Percentiles rank a stretch among this genome's conserved stretches.
Conservation (phyloP, 2,329 filamentous ascomycete genomes). For the Cercospora sp. region DNA sequence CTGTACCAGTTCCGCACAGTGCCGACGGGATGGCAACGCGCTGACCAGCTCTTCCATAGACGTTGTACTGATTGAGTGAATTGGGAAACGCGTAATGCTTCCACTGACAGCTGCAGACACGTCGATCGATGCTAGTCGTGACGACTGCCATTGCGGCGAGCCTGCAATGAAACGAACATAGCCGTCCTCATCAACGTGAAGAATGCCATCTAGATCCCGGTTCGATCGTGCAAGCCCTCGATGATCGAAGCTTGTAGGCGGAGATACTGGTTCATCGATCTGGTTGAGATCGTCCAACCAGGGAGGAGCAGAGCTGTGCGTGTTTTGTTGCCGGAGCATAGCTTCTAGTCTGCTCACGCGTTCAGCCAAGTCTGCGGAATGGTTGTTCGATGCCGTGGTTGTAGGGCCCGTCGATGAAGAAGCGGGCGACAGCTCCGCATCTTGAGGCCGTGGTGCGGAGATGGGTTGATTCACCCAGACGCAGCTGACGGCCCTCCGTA, state of each 20-base stretch:
- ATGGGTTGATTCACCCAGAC: background rate
- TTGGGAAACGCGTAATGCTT: background rate
- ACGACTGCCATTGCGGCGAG: background rate
- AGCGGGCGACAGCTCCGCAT: background rate
- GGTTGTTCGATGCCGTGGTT: background rate
- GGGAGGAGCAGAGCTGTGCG: background rate
- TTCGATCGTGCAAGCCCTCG: background rate
- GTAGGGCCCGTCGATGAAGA: background rate
- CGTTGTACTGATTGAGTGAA: background rate
- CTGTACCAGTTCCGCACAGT: background rate
- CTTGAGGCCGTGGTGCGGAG: background rate
- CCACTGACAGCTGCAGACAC: background rate
- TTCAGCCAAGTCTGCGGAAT: background rate
- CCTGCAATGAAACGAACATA: background rate
- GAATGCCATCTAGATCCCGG: background rate
- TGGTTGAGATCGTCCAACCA: background rate
- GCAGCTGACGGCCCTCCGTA: background rate
- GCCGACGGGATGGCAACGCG: background rate
- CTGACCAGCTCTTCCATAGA: background rate
- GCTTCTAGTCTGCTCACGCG: constrained; percentile 1
- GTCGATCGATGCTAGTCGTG: background rate
- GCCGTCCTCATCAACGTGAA: background rate
- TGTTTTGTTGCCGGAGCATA: background rate
- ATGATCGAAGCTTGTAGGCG: background rate
- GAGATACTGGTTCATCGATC: background rate